Conservation (phyloP, 2,329 filamentous ascomycete species). For the Cryphonectria parasitica region DNA sequence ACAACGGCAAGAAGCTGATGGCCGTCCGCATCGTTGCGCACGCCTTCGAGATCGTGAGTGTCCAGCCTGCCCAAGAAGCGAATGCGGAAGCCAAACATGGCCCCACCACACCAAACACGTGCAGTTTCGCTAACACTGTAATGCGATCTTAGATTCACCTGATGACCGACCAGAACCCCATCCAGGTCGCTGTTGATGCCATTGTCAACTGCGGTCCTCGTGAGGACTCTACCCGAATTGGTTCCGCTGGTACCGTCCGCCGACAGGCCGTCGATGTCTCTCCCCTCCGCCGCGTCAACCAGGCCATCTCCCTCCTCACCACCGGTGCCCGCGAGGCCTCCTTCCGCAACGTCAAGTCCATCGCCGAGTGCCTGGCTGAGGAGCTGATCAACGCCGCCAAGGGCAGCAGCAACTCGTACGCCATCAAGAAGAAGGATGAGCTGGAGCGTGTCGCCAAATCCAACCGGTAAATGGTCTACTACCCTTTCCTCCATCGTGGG, state of each 20-base stretch:
- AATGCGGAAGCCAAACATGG: neutral
- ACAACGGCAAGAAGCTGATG: constrained; percentile 99
- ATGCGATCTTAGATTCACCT: constrained; percentile 82
- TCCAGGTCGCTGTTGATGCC: constrained; percentile 98
- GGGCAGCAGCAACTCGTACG: constrained; percentile 99
- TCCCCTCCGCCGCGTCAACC: constrained; percentile 98
- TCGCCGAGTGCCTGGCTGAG: constrained; percentile 99
- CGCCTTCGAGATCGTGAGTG: constrained; percentile 93
- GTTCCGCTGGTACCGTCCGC: constrained; percentile 98
- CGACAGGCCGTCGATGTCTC: constrained; percentile 99
- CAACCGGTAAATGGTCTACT: constrained; percentile 83
- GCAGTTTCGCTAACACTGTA: constrained; percentile 37
- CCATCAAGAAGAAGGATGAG: constrained; percentile 99
- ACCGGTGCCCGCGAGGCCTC: constrained; percentile 97
- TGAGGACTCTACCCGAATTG: constrained; percentile 99
- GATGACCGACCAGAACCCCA: constrained; percentile 99
- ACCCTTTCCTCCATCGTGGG: constrained; percentile 14
- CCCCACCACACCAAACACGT: neutral
- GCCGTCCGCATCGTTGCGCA: constrained; percentile 99
- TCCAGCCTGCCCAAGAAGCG: neutral
- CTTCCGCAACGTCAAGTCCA: constrained; percentile 99
- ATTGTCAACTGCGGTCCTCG: constrained; percentile 99
- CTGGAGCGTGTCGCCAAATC: constrained; percentile 99
- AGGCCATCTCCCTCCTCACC: constrained; percentile 98
- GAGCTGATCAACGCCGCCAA: constrained; percentile 99